These are phyloP conservation scores for Cenchrus fungigraminus DNA, from an alignment of 176 grass and related monocot genomes.

Conservation along the genomic window DNA sequence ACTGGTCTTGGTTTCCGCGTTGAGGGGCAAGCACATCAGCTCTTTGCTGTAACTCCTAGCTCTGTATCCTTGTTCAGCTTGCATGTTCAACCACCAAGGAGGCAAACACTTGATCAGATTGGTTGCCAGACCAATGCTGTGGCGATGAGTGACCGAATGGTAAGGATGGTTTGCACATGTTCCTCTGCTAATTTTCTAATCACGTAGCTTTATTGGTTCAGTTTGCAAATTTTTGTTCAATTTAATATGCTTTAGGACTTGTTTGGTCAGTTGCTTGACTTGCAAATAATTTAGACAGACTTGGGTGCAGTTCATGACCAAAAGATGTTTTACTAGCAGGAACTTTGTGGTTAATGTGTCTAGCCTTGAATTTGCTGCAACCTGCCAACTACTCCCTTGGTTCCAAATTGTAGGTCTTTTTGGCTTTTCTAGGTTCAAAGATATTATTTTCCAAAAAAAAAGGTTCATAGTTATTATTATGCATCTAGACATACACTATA, in stretches of 20 bases:
- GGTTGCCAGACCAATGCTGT: constrained; percentile 77
- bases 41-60: constrained; percentile 82
- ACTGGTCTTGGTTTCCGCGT: constrained; percentile 83
- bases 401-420: too few relatives aligned
- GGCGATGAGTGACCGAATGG: constrained; percentile 86
- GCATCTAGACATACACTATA: too few relatives aligned
- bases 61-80: constrained; percentile 84
- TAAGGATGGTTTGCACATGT: constrained; percentile 47
- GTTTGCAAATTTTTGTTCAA: constrained; percentile 19
- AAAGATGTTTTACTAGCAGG: background rate
- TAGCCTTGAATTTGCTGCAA: background rate
- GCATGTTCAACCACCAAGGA: constrained; percentile 82
- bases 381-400: background rate
- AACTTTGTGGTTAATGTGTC: background rate
- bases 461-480: too few relatives aligned
- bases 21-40: constrained; percentile 79
- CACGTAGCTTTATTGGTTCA: constrained; percentile 11
- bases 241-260: constrained; percentile 24
- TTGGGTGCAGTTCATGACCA: background rate
- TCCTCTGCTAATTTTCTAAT: constrained; percentile 10
- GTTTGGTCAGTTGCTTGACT: constrained; percentile 1
- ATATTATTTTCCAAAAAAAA: too few relatives aligned
- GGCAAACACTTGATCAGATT: constrained; percentile 87
- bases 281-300: background rate
- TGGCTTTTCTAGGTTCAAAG: too few relatives aligned